Base-by-base conservation (phyloP, 345 rosid species). In the Fremontodendron californicum region DNA sequence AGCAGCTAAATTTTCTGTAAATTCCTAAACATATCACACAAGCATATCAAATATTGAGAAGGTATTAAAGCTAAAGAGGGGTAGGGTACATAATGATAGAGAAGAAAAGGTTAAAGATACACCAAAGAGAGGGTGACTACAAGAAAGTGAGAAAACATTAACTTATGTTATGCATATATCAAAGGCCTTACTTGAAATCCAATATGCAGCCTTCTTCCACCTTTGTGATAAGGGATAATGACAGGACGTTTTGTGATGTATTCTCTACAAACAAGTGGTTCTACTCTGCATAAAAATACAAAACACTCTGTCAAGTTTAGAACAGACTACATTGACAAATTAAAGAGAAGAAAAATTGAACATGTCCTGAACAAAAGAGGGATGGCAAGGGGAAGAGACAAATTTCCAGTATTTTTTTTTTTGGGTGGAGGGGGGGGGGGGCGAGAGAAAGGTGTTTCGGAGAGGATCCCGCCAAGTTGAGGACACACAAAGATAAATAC, bases 181-280 rank as follows among this genome's bases (percentile, higher is more conserved):
- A 63, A 75, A 42, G 42, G 25, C 55, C 77, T 54, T 82, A 96
- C 99, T 88, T 91, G 97, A 66, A 92, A 86, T 52, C 98, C 98
- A 79, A 94, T 93, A 73, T 96, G 99, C 92, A 96, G 78, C 87
- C 98, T 87, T 87, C 84, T 93, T 75, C 99, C 99, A 72, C 99
- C 99, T 88, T 80, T 92, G 85, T 96, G 97, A 79, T 96, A 96
- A 79, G 99, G 99, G 78, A 96, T 74, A 80, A 92, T 86, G 76
- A 92, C 94, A 4, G 99, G 99, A 75, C 97, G 92, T 75, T 81
- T 87, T 68, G 63, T 51, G 67, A 87, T 60, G 80, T 82, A 89
- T 75, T 92, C 97, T 82, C 92, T 91, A 81, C 99, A 96, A 63
- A 96, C 95, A 69, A 96, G 93, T 62, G 99, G 99, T 79, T 96